Conservation (phyloP, 2,329 filamentous ascomycete genomes). For the Cladosporium halotolerans region DNA sequence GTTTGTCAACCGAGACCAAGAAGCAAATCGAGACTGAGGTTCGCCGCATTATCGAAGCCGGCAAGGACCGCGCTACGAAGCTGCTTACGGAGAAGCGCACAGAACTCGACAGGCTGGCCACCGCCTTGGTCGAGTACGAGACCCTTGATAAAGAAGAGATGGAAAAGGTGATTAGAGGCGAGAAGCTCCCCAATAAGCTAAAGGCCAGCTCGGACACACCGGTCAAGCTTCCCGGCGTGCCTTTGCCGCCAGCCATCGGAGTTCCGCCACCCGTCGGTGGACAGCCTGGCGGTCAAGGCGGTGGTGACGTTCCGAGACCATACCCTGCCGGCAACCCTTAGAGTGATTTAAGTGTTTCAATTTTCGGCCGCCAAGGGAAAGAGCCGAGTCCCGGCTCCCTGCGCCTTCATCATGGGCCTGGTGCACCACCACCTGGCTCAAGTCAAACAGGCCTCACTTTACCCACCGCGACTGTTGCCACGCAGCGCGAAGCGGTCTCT, state of each 20-base stretch:
- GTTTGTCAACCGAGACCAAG: slow-evolving; percentile 79
- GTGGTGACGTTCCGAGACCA: slow-evolving; percentile 3
- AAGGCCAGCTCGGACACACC: slow-evolving; percentile 51
- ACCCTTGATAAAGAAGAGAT: slow-evolving; percentile 86
- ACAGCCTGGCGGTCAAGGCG: neutral
- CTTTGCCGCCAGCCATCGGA: slow-evolving; percentile 4
- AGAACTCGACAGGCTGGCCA: slow-evolving; percentile 80
- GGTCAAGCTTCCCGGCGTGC: slow-evolving; percentile 57
- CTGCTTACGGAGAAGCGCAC: slow-evolving; percentile 69
- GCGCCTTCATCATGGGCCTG: neutral
- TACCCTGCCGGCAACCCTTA: slow-evolving; percentile 8
- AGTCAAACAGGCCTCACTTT: neutral
- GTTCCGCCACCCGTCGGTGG: neutral
- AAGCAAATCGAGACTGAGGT: slow-evolving; percentile 84
- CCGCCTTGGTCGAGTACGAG: slow-evolving; percentile 90
- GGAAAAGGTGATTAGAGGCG: slow-evolving; percentile 79
- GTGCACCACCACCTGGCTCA: neutral
- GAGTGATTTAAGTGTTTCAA: neutral
- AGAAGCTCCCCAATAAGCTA: slow-evolving; percentile 67
- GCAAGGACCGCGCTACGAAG: slow-evolving; percentile 63
- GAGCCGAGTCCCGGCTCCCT: neutral
- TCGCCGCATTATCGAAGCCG: slow-evolving; percentile 74
- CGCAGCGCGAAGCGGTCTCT: too few relatives aligned
- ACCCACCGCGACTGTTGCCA: too few relatives aligned
- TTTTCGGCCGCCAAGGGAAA: neutral